Percentiles rank a stretch among this genome's conserved stretches.
These are phyloP conservation scores for Hyparrhenia diplandra DNA, from an alignment of 176 grass and related monocot species.

Conservation along the genomic window DNA sequence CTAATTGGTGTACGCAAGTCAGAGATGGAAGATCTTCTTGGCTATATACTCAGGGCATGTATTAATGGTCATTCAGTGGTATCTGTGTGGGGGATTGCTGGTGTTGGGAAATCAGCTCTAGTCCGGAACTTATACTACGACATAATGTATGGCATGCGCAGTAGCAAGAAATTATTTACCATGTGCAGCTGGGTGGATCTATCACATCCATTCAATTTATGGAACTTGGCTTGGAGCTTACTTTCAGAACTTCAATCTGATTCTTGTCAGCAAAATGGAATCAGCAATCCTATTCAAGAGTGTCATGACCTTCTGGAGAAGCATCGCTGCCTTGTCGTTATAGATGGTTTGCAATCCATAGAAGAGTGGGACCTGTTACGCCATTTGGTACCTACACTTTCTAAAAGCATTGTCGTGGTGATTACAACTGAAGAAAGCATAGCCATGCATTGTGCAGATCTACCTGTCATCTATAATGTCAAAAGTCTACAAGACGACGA, in stretches of 20 bases:
- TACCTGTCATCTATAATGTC: background rate
- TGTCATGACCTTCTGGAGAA: background rate
- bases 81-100: background rate
- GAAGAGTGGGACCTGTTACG: background rate
- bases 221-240: background rate
- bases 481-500: background rate
- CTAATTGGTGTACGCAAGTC: too few species aligned
- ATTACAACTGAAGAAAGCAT: background rate
- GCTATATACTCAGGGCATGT: too few species aligned
- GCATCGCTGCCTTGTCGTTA: background rate
- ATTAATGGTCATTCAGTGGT: background rate
- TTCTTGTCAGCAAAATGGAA: background rate
- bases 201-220: background rate
- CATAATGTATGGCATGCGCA: background rate
- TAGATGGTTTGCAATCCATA: background rate
- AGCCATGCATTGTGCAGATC: background rate
- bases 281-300: background rate
- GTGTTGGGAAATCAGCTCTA: background rate
- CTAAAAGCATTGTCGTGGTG: background rate
- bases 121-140: background rate
- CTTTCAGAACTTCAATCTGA: too few species aligned
- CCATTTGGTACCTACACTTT: background rate
- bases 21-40: too few species aligned
- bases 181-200: background rate
- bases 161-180: background rate